Evolutionary conservation across 2,329 filamentous ascomycete species (phyloP).

Genomic region (Aspergillus sp.): DNA sequence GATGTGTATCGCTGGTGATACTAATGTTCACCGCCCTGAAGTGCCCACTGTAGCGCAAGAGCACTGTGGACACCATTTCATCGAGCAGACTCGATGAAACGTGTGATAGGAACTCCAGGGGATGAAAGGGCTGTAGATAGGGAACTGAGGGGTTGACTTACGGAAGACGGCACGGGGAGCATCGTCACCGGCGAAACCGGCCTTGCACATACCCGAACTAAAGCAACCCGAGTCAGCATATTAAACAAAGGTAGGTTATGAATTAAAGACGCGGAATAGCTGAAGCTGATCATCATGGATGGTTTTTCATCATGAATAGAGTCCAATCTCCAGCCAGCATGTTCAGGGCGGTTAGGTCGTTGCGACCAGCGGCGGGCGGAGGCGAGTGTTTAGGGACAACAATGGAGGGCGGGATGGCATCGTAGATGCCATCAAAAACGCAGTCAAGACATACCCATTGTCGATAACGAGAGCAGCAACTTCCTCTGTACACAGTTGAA

Average conservation of each 20-base stretch:
- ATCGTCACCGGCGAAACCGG: conserved; percentile 99
- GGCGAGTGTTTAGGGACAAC: conserved; percentile 10
- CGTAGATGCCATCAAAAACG: conserved; percentile 13
- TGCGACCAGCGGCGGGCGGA: conserved; percentile 11
- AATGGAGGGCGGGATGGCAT: conserved; percentile 11
- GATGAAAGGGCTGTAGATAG: conserved; percentile 19
- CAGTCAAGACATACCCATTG: conserved; percentile 88
- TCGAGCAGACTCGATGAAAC: conserved; percentile 8
- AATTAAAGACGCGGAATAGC: neutral
- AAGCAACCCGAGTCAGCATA: conserved; percentile 15
- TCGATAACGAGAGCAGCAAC: conserved; percentile 99
- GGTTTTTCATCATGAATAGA: neutral
- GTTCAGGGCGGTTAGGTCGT: neutral
- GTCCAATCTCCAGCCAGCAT: neutral
- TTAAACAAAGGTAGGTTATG: neutral
- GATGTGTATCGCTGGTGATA: neutral
- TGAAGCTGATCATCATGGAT: neutral
- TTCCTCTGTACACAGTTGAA: conserved; percentile 72
- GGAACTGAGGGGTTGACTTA: conserved; percentile 61
- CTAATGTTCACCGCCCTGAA: conserved; percentile 5
- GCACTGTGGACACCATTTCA: conserved; percentile 5
- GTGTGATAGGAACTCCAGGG: conserved; percentile 20
- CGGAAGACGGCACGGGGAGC: conserved; percentile 99
- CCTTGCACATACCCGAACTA: conserved; percentile 99
- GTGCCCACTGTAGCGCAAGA: conserved; percentile 27